Base-by-base conservation (phyloP, 768 basidiomycete genomes). In the Coprinellus micaceus region DNA sequence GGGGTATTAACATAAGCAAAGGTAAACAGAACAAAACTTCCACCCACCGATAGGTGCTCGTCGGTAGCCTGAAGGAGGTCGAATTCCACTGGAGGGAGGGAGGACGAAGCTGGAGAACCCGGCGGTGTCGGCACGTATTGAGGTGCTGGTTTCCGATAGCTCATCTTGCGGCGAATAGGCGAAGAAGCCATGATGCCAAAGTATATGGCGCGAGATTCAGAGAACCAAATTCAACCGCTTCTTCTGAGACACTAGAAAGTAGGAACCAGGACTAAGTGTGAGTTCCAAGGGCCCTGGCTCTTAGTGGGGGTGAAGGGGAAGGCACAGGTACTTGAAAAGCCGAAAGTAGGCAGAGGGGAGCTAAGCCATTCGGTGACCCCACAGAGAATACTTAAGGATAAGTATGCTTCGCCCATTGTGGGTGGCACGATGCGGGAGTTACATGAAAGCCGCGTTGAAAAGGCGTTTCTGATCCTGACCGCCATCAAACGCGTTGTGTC, bases 101-200 rank as follows among this genome's bases (percentile, higher is more conserved):
- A 28, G 3, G 58, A 33, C 17, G 40, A 47, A 3, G 53, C 67
- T 13, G 77, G 77, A 4, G 77, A 77, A 1, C 78, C 69, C 47
- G 83, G 81, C 4, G 86, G 82, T 12, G 86, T 85, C 30, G 86
- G 86, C 43, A 86, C 75, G 69, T 82, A 88, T 52, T 71, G 69
- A 2, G 88, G 88, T 39, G 81, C 86, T 29, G 88, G 88, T 66
- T 89, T 89, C 52, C 87, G 77, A 67, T 86, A 84, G 67, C 82
- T 85, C 80, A 81, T 82, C 63, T 69, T 68, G 45, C 72, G 73
- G 53, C 66, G 70, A 72, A 77, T 70, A 49, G 37, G 15, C 10
- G 59, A 30, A 24, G 55, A 26, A 52, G 54, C 52, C 50, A 30
- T 62, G 44, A 51, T 52, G 25, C 53, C 40, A n/a, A 40, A 30